Base-by-base conservation (phyloP, 495 filamentous ascomycete species). In the Cairneyella variabilis region DNA sequence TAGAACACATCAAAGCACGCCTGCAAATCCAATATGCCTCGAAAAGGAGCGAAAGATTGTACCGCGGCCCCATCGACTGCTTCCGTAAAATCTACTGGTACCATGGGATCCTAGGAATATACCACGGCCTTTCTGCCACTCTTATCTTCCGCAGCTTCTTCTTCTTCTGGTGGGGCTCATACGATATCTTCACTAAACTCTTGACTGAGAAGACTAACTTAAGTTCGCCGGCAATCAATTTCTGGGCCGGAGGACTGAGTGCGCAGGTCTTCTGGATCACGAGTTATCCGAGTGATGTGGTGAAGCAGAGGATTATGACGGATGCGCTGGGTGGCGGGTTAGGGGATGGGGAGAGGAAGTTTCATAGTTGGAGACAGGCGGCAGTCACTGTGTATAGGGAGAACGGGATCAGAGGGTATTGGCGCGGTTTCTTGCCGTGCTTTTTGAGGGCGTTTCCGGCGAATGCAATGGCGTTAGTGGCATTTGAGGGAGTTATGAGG, bases 241-340 rank as follows among this genome's bases (percentile, higher is more conserved):
- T 98, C 75, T 97, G 91, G 93, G 93, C 93, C 0, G 93, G 93
- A 11, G 93, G 93, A 1, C 73, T 97, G 45, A 88, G 83, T 27
- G 92, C 93, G 0, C 92, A 97, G 73, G 69, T 95, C 32, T 98
- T 96, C 71, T 98, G 93, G 93, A 62, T 95, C 2, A 87, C 85
- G 20, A 85, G 84, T 38, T 98, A 98, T 64, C 93, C 93, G 11
- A 86, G 83, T 26, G 93, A 98, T 64, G 92, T 97, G 12, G 87
- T 98, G 20, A 98, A 98, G 74, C 92, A 97, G 69, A 82, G 90
- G n/a, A 83, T 98, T 46, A 97, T 98, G 93, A 95, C 91, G 17
- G 93, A 97, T 66, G 80, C 84, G 1, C 70, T 98, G 56, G 92
- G 85, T 3, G 82, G 84, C 0, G 76, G 76, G 10, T 67, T 89